Base-by-base conservation (phyloP, 768 basidiomycete genomes). In the Xerocomus potaroensis region DNA sequence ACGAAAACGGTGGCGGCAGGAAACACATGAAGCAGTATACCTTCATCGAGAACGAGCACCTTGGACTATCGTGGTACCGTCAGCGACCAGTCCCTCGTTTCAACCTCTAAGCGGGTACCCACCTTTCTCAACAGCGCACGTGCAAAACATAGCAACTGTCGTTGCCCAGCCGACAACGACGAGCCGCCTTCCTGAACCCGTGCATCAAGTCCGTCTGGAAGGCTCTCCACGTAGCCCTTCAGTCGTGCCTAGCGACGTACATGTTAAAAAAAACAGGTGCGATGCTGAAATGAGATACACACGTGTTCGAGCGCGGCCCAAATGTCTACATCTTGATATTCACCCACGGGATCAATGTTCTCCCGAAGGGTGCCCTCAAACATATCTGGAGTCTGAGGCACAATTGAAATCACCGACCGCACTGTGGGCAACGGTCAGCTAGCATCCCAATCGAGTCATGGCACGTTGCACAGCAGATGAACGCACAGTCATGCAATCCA, bases 31-130 rank as follows among this genome's bases (percentile, higher is more conserved):
- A 55, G 26, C 26, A 56, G 53, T 57, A 80, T n/a, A n/a, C 86
- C 89, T 79, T 97, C 94, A 60, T 96, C 94, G n/a, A 97, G 72
- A 1, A 96, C 89, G 6, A 97, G 72, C 30, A 96, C 84, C 66
- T 84, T 93, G 15, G 88, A 81, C 80, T 86, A 49, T 29, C 18
- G 49, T 24, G 15, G 54, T 41, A 38, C 39, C 43, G 49, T 10
- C 18, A 14, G 33, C 16, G 34, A 23, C n/a, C 3, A 23, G 1
- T 0, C 15, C 8, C 3, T 22, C 44, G 5, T 23, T 18, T 16
- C 16, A 10, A 9, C 14, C 12, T 2, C 12, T 9, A n/a, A 19
- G 14, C 18, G 35, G 36, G 1, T 12, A 2, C 64, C 39, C 54
- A 81, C 83, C 72, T 89, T 87, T 45, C 86, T 75, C 47, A 95